These are phyloP conservation scores for Prunus davidiana DNA, from an alignment of 306 rosid species.

Conservation along the genomic window DNA sequence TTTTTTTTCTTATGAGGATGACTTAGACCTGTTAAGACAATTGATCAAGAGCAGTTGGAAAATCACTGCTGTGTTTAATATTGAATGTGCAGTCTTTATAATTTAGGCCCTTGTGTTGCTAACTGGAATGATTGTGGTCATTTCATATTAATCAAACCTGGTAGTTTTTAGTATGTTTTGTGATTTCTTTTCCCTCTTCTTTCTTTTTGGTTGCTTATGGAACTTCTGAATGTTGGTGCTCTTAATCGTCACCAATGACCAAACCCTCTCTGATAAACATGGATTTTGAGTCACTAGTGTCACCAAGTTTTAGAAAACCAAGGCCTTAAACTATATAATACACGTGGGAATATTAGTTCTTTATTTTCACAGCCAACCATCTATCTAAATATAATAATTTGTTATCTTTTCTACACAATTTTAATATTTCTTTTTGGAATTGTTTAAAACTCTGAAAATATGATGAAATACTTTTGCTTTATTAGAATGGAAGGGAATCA, in stretches of 20 bases:
- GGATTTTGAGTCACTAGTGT: too few relatives aligned
- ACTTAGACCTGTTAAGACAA: slow-evolving; percentile 30
- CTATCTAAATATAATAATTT: too few relatives aligned
- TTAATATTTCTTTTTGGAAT: too few relatives aligned
- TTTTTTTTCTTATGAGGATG: slow-evolving; percentile 33
- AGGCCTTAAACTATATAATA: too few relatives aligned
- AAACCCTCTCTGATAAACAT: not conserved
- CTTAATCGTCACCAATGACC: not conserved
- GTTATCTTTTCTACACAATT: too few relatives aligned
- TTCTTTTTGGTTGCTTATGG: not conserved
- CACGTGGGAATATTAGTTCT: too few relatives aligned
- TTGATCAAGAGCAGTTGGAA: slow-evolving; percentile 31
- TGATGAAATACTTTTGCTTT: too few relatives aligned
- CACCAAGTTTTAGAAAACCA: too few relatives aligned
- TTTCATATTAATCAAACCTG: slow-evolving; percentile 14
- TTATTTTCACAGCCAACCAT: too few relatives aligned
- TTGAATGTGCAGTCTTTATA: slow-evolving; percentile 30
- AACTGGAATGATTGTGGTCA: slow-evolving; percentile 14
- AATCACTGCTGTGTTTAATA: slow-evolving; percentile 28
- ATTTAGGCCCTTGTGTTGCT: slow-evolving; percentile 12
- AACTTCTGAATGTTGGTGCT: not conserved
- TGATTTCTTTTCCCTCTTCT: slow-evolving; percentile 11
- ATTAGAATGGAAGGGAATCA: too few relatives aligned
- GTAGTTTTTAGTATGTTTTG: not conserved
- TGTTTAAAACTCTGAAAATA: too few relatives aligned